A percentile compares a stretch with the other conserved stretches of the same genome.
phyloP scores from a whole-genome alignment of 768 basidiomycete genomes.

The Russula earlei region DNA sequence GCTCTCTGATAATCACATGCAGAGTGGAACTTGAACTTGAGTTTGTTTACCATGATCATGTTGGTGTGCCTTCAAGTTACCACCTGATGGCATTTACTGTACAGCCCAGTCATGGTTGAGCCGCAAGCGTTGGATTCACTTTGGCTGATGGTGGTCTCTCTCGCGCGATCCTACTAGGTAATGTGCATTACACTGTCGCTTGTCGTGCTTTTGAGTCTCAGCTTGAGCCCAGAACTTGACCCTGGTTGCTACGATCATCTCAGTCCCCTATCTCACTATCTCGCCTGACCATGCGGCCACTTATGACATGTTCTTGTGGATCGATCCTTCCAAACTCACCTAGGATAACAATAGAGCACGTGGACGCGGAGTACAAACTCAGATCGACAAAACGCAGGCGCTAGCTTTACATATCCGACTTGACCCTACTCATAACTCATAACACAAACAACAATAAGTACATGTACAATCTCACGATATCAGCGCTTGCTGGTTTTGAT shows the following conservation, averaged over 20 bases:
- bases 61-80: no score
- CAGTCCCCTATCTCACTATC: background rate
- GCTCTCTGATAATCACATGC: no score
- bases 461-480: background rate
- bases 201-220: no score
- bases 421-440: background rate
- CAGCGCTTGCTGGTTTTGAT: background rate
- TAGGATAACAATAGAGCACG: constrained; percentile 12
- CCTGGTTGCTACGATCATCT: background rate
- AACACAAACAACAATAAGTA: constrained; percentile 15
- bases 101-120: no score
- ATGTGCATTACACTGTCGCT: no score
- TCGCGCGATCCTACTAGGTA: no score
- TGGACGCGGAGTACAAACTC: constrained; percentile 9
- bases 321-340: background rate
- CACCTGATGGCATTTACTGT: no score
- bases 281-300: background rate
- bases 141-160: no score
- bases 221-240: no score
- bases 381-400: constrained; percentile 15
- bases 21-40: no score
- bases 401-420: constrained; percentile 4
- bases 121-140: no score
- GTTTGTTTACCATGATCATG: no score
- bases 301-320: background rate